phyloP scores from a whole-genome alignment of 2,329 filamentous ascomycete genomes.

The Graphiopsis chlorocephala region DNA sequence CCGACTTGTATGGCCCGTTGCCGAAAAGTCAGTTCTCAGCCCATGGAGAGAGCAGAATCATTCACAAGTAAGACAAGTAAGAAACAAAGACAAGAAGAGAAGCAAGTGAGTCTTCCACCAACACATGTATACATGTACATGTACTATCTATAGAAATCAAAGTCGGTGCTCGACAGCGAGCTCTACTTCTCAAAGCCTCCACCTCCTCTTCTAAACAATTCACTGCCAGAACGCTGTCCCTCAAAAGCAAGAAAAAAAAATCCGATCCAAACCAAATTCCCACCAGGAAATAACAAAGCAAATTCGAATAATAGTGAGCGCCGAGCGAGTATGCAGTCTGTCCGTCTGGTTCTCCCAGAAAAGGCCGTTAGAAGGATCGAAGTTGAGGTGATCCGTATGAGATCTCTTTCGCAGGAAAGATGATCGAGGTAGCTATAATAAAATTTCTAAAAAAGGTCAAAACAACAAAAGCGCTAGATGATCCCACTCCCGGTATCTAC shows the following conservation, averaged over 20 bases:
- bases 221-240: neutral
- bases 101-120: conserved; percentile 1
- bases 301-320: neutral
- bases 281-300: neutral
- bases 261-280: neutral
- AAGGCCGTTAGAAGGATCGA: neutral
- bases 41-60: too few species aligned
- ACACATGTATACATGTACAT: neutral
- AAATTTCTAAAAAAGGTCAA: neutral
- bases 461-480: neutral
- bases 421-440: neutral
- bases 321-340: conserved; percentile 8
- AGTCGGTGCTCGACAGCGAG: neutral
- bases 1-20: too few species aligned
- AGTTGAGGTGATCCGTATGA: neutral
- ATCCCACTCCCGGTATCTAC: conserved; percentile 12
- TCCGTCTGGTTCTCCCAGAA: neutral
- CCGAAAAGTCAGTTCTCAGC: too few species aligned
- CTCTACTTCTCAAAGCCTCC: neutral
- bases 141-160: neutral
- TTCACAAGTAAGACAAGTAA: too few species aligned
- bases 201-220: neutral
- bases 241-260: neutral
- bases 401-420: neutral
- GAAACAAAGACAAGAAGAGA: too few species aligned